A percentile compares a stretch with the other conserved stretches of the same genome.
These are phyloP conservation scores for Saccharomycopsis vini DNA, from an alignment of 805 yeast species.

Conservation along the genomic window DNA sequence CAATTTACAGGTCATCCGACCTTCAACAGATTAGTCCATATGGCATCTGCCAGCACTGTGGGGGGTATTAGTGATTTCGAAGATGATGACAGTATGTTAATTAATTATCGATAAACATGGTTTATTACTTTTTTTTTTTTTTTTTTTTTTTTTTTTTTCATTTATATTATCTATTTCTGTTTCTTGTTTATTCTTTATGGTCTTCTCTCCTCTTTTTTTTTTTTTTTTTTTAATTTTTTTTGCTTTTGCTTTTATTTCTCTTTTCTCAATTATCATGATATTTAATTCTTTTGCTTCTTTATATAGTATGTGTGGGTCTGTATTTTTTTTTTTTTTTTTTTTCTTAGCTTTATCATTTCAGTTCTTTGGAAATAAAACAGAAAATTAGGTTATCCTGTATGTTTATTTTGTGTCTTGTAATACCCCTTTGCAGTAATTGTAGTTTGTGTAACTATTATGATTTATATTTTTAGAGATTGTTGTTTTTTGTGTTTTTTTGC, in stretches of 20 bases:
- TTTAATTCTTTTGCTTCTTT: too few species aligned
- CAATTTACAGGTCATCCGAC: slow-evolving; percentile 4
- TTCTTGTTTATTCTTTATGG: background rate
- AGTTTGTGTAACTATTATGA: too few species aligned
- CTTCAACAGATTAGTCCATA: slow-evolving; percentile 12
- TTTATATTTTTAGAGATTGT: too few species aligned
- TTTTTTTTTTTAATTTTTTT: background rate
- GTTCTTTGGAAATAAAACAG: too few species aligned
- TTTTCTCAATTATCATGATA: background rate
- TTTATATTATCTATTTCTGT: background rate
- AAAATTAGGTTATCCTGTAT: too few species aligned
- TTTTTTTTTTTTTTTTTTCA: background rate
- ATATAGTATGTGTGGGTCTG: background rate
- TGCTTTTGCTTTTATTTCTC: background rate
- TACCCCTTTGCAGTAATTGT: too few species aligned
- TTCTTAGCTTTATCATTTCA: too few species aligned
- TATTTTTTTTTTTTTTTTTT: too few species aligned
- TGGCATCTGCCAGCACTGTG: slow-evolving; percentile 14
- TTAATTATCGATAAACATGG: slow-evolving; percentile 7
- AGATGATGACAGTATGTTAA: slow-evolving; percentile 17
- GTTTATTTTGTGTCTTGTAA: too few species aligned
- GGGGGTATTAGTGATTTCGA: slow-evolving; percentile 19
- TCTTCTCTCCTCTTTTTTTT: background rate
- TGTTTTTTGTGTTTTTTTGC: too few species aligned
- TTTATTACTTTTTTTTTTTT: background rate